Percentiles rank a stretch among this genome's conserved stretches.
phyloP scores from a whole-genome alignment of 2,329 filamentous ascomycete species.

The Monosporascus sp. region DNA sequence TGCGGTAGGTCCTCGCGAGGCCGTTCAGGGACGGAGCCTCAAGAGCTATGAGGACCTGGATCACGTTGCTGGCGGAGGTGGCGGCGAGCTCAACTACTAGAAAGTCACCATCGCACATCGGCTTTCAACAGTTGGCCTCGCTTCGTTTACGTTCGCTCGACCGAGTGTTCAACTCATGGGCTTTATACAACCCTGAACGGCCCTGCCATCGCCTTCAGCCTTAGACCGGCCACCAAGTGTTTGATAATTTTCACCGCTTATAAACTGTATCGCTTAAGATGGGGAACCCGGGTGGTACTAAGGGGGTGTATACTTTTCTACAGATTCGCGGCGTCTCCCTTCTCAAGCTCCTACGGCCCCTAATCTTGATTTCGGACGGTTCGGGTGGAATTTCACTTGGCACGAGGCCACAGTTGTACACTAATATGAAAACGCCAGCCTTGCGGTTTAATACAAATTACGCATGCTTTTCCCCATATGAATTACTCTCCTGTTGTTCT shows the following conservation, averaged over 20 bases:
- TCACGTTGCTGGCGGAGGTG: conserved; percentile 68
- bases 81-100: conserved; percentile 87
- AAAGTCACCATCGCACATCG: not conserved
- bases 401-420: not conserved
- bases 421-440: not conserved
- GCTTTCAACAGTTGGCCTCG: not conserved
- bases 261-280: too few relatives aligned
- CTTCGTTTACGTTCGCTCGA: too few relatives aligned
- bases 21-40: conserved; percentile 84
- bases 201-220: too few relatives aligned
- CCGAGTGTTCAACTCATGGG: too few relatives aligned
- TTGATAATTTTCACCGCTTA: too few relatives aligned
- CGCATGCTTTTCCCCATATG: not conserved
- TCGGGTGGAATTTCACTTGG: not conserved
- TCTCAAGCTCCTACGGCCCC: not conserved
- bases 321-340: not conserved
- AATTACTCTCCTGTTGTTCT: too few relatives aligned
- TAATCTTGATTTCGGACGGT: not conserved
- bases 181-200: too few relatives aligned
- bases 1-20: conserved; percentile 80
- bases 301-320: not conserved
- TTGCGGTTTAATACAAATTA: not conserved
- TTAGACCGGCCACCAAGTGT: too few relatives aligned
- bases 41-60: conserved; percentile 98
- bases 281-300: too few relatives aligned